Evolutionary conservation across 495 filamentous ascomycete genomes (phyloP).

Genomic region (Neurospora africana): DNA sequence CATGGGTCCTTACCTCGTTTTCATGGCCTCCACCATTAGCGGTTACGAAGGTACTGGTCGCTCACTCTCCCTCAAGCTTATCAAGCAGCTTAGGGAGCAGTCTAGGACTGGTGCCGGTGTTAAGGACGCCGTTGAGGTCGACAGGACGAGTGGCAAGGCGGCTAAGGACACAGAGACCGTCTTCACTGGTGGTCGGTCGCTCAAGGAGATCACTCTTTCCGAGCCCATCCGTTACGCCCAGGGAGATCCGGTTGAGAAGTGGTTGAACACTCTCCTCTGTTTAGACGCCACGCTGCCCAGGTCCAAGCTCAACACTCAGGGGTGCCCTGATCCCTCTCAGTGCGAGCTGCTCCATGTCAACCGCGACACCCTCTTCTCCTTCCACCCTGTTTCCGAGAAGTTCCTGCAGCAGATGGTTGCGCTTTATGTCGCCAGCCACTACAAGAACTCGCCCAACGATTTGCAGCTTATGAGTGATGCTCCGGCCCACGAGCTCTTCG

Average conservation of each 20-base stretch:
- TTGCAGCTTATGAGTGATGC: conserved; percentile 97
- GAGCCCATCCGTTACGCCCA: conserved; percentile 94
- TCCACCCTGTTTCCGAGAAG: conserved; percentile 93
- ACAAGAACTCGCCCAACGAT: conserved; percentile 98
- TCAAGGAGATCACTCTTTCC: conserved; percentile 82
- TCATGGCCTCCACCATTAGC: conserved; percentile 99
- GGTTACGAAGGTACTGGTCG: conserved; percentile 97
- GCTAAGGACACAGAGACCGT: conserved; percentile 50
- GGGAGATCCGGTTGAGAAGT: conserved; percentile 85
- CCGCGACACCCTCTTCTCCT: conserved; percentile 94
- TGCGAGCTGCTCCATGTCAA: conserved; percentile 91
- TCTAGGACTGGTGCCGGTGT: conserved; percentile 48
- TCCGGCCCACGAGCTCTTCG: conserved; percentile 92
- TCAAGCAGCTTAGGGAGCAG: conserved; percentile 93
- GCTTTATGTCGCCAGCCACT: conserved; percentile 94
- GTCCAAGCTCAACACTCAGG: conserved; percentile 61
- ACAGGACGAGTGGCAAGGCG: conserved; percentile 59
- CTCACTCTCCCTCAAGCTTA: conserved; percentile 90
- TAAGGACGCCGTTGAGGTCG: conserved; percentile 55
- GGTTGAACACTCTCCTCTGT: conserved; percentile 91
- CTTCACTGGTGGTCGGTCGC: conserved; percentile 58
- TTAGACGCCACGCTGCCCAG: conserved; percentile 81
- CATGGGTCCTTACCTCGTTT: conserved; percentile 96
- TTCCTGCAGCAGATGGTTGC: conserved; percentile 97
- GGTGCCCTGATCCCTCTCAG: conserved; percentile 79